These are phyloP conservation scores for Hymenoscyphus repandus DNA, from an alignment of 2,329 filamentous ascomycete genomes.

Conservation along the genomic window DNA sequence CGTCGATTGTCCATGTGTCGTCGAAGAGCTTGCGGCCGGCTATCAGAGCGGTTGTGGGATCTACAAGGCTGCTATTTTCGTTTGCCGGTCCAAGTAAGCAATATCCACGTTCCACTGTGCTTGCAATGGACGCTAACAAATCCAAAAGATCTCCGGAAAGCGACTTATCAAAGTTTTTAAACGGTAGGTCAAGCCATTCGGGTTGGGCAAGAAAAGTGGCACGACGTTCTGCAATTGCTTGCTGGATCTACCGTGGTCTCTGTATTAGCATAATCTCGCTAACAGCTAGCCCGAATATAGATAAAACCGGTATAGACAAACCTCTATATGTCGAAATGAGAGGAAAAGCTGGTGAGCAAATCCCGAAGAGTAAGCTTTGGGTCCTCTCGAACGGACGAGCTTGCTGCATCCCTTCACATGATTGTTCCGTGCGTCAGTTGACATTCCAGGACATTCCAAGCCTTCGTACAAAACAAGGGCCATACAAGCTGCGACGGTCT, in stretches of 20 bases:
- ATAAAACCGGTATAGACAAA: not conserved
- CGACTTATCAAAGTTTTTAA: conserved; percentile 27
- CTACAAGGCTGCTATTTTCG: conserved; percentile 3
- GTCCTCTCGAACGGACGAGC: conserved; percentile 31
- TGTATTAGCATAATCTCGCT: not conserved
- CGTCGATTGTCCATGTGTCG: conserved; percentile 30
- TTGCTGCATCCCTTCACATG: conserved; percentile 32
- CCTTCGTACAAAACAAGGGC: conserved; percentile 33
- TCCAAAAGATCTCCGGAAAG: conserved; percentile 29
- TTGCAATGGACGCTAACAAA: conserved; percentile 20
- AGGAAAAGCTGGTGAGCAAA: conserved; percentile 33
- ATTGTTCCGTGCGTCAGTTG: conserved; percentile 28
- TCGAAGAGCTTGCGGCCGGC: conserved; percentile 18
- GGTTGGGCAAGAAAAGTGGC: conserved; percentile 27
- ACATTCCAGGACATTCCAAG: conserved; percentile 32
- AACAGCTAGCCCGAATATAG: not conserved
- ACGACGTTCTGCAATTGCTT: conserved; percentile 23
- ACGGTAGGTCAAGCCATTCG: conserved; percentile 30
- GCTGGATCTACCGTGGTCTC: conserved; percentile 27
- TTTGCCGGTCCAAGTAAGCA: conserved; percentile 3
- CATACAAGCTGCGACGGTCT: conserved; percentile 34
- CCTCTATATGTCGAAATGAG: conserved; percentile 27
- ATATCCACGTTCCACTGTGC: conserved; percentile 21
- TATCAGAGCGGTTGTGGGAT: conserved; percentile 15
- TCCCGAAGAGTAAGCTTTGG: conserved; percentile 29